Base-by-base conservation (phyloP, 345 rosid species). In the Ceriops tagal region DNA sequence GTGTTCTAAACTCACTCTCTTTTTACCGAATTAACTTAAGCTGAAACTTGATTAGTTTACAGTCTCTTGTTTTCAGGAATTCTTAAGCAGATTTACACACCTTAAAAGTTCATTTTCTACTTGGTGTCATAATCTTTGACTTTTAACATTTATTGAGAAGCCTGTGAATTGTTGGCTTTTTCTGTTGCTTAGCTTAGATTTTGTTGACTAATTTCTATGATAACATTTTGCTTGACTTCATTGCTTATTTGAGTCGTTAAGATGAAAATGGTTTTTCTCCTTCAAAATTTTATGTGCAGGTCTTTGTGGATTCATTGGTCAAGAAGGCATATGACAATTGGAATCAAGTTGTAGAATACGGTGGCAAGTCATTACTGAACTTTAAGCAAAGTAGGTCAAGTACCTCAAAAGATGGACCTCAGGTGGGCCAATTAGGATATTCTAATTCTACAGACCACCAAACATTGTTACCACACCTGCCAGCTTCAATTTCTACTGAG, bases 321-420 rank as follows among this genome's bases (percentile, higher is more conserved):
- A 89, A 93, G 86, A 91, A 91, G 77, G 98, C 98, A 52, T 93
- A 93, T 86, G 97, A 91, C 1, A 88, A 91, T 68, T 93, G 98
- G 98, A 76, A 70, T 79, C 81, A 80, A 74, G 98, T 89, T 56
- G 73, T 88, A 53, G 96, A 91, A 71, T 93, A 93, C 79, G 96
- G 88, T 81, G 97, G 96, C 73, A 87, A 93, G 77, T 89, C 97
- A 39, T 78, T 91, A 30, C 6, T 91, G 73, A 84, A 73, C 81
- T 67, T 83, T 71, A 88, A 91, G 83, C 89, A 93, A 81, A 81
- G 79, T 63, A 83, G 81, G 77, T 75, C 69, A 26, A 83, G 63
- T 73, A 49, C 84, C 62, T 78, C 83, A 58, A 80, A 78, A 35
- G 75, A 74, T 83, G 93, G 87, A 60, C 69, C 52, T 75, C 88